These are phyloP conservation scores for Athelia sp. DNA, from an alignment of 1,284 basidiomycete species.

Conservation along the genomic window DNA sequence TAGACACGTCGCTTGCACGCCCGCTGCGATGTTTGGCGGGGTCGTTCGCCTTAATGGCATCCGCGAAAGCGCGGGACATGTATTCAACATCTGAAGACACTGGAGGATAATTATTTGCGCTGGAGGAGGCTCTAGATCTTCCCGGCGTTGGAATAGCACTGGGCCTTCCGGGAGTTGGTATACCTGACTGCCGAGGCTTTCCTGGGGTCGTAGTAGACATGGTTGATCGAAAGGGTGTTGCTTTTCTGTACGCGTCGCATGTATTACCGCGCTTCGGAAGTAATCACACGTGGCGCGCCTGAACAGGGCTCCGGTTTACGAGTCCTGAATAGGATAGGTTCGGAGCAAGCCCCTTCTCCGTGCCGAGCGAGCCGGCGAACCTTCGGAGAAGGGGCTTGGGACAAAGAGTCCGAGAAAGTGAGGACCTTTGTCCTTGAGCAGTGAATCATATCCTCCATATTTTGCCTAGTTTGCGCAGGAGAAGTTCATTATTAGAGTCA, in stretches of 20 bases:
- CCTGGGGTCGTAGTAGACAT: conserved; percentile 44
- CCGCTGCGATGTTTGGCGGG: conserved; percentile 59
- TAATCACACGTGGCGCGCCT: not conserved
- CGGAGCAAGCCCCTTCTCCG: no score
- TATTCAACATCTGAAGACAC: conserved; percentile 42
- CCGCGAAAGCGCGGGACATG: conserved; percentile 62
- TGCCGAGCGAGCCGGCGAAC: no score
- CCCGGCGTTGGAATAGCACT: conserved; percentile 67
- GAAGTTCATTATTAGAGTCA: no score
- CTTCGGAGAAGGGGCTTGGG: no score
- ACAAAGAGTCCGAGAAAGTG: no score
- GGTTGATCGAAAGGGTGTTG: conserved; percentile 1
- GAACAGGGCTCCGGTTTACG: no score
- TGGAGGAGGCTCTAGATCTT: conserved; percentile 62
- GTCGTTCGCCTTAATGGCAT: conserved; percentile 75
- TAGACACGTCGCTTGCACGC: conserved; percentile 33
- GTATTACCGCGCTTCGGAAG: not conserved
- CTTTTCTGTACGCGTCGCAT: no score
- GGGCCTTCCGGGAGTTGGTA: conserved; percentile 54
- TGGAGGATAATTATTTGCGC: conserved; percentile 30
- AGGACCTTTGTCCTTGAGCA: no score
- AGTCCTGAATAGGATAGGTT: no score
- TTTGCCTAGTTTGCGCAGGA: no score
- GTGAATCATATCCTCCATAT: no score
- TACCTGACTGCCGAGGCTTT: conserved; percentile 49